A percentile compares a stretch with the other conserved stretches of the same genome.
These are phyloP conservation scores for Avena insularis DNA, from an alignment of 176 grass and related monocot species.

Conservation along the genomic window DNA sequence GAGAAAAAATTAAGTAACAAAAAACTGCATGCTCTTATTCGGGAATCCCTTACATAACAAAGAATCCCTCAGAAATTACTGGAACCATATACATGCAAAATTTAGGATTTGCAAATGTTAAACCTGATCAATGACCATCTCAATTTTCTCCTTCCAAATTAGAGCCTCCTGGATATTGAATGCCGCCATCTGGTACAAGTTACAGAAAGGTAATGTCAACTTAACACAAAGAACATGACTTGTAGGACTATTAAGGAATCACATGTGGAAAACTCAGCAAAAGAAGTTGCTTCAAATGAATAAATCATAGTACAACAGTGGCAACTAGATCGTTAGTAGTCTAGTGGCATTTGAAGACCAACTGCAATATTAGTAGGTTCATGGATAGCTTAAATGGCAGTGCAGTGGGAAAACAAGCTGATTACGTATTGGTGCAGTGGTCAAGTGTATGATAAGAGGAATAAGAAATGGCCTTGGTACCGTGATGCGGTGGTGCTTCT, in stretches of 20 bases:
- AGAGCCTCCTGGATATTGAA: slow-evolving; percentile 98
- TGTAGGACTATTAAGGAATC: neutral
- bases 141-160: slow-evolving; percentile 98
- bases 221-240: neutral
- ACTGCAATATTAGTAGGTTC: neutral
- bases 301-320: neutral
- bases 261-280: slow-evolving; percentile 2
- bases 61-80: neutral
- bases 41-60: neutral
- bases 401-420: neutral
- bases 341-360: neutral
- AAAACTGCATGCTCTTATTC: neutral
- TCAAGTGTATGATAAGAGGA: neutral
- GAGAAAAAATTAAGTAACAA: neutral
- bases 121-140: slow-evolving; percentile 96
- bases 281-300: slow-evolving; percentile 1
- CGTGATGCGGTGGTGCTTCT: slow-evolving; percentile 85
- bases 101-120: slow-evolving; percentile 13
- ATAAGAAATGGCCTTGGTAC: slow-evolving; percentile 35
- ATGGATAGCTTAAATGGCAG: neutral
- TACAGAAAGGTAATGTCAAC: neutral
- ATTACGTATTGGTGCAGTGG: neutral
- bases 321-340: neutral
- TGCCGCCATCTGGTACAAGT: slow-evolving; percentile 81
- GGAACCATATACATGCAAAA: neutral